phyloP scores from a whole-genome alignment of 495 filamentous ascomycete species.

The Penicillium waksmanii region DNA sequence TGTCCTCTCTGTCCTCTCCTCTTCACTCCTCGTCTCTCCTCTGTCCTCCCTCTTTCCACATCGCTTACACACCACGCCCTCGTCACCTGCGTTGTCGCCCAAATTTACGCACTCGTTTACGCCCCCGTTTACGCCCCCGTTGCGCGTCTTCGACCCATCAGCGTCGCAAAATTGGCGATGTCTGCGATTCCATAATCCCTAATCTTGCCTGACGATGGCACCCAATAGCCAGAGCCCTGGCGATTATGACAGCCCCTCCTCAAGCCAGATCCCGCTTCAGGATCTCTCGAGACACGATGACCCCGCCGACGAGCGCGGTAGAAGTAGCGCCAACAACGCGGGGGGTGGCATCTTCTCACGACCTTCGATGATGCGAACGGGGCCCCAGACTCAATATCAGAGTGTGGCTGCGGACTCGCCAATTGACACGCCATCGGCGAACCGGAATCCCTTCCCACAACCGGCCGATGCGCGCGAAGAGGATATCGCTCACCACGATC shows the following conservation, averaged over 20 bases:
- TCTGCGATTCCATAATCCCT: slow-evolving; percentile 45
- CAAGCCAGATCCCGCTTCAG: slow-evolving; percentile 79
- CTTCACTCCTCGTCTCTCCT: not conserved
- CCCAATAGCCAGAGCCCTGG: slow-evolving; percentile 56
- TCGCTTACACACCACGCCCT: not conserved
- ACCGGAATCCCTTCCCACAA: slow-evolving; percentile 34
- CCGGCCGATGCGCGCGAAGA: slow-evolving; percentile 24
- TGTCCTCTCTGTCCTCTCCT: not conserved
- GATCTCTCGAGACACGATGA: slow-evolving; percentile 67
- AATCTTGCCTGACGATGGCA: slow-evolving; percentile 59
- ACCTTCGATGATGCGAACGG: slow-evolving; percentile 41
- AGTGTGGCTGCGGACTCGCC: slow-evolving; percentile 60
- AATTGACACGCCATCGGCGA: slow-evolving; percentile 31
- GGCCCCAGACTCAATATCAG: slow-evolving; percentile 49
- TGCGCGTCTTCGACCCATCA: slow-evolving; percentile 10
- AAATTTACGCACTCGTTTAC: not conserved
- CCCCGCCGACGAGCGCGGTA: slow-evolving; percentile 33
- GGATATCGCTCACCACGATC: slow-evolving; percentile 48
- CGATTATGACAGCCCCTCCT: slow-evolving; percentile 47
- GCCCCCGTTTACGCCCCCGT: slow-evolving; percentile 3
- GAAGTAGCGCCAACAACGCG: slow-evolving; percentile 32
- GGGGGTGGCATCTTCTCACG: slow-evolving; percentile 41
- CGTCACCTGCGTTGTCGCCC: not conserved
- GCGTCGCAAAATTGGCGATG: slow-evolving; percentile 40
- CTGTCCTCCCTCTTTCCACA: not conserved